phyloP scores from a whole-genome alignment of 2,329 filamentous ascomycete genomes.

The Nothophaeocryptopus gaeumannii region DNA sequence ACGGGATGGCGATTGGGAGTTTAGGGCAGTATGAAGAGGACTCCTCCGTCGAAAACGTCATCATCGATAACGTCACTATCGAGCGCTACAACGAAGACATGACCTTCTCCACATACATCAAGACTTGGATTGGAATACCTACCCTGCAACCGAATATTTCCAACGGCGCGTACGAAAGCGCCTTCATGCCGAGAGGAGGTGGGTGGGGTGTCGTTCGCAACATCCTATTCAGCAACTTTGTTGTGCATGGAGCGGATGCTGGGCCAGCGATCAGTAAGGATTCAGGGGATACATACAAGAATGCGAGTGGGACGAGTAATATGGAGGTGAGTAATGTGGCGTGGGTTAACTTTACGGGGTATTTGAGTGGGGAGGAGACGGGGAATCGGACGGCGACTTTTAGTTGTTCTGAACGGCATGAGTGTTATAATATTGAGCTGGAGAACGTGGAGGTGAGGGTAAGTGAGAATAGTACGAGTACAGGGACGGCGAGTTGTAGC shows the following conservation, averaged over 20 bases:
- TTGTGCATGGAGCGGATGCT: slow-evolving; percentile 45
- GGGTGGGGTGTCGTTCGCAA: slow-evolving; percentile 56
- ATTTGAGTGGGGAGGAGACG: slow-evolving; percentile 30
- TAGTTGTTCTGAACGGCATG: slow-evolving; percentile 48
- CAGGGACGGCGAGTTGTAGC: slow-evolving; percentile 37
- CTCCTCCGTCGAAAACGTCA: slow-evolving; percentile 50
- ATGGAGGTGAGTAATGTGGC: slow-evolving; percentile 51
- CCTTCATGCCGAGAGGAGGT: slow-evolving; percentile 48
- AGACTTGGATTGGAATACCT: slow-evolving; percentile 54
- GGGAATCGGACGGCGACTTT: slow-evolving; percentile 38
- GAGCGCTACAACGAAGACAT: slow-evolving; percentile 48
- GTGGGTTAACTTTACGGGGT: slow-evolving; percentile 54
- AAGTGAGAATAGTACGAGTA: slow-evolving; percentile 33
- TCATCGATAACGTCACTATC: slow-evolving; percentile 48
- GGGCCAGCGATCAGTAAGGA: slow-evolving; percentile 49
- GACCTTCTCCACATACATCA: slow-evolving; percentile 53
- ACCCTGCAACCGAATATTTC: slow-evolving; percentile 40
- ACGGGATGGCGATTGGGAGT: slow-evolving; percentile 52
- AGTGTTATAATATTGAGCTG: slow-evolving; percentile 52
- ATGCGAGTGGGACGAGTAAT: slow-evolving; percentile 45
- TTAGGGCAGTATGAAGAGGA: slow-evolving; percentile 58
- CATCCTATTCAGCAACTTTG: slow-evolving; percentile 53
- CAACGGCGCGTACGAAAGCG: slow-evolving; percentile 47
- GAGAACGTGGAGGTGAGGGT: slow-evolving; percentile 41
- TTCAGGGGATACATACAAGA: slow-evolving; percentile 50